phyloP scores from a whole-genome alignment of 2,329 filamentous ascomycete genomes.

The Remersonia thermophila region DNA sequence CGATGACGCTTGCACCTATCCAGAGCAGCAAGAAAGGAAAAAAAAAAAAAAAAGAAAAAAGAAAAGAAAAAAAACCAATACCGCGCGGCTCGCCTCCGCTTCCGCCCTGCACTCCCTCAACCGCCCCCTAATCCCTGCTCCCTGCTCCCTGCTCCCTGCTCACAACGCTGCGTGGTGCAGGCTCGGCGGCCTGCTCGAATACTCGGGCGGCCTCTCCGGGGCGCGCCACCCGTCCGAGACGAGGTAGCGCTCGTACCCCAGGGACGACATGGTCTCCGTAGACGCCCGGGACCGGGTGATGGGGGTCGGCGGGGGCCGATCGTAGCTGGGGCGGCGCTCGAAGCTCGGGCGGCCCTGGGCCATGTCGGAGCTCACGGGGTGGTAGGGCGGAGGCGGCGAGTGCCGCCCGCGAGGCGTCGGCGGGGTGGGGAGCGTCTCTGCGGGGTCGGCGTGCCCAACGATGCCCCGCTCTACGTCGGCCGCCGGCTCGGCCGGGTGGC shows the following conservation, averaged over 20 bases:
- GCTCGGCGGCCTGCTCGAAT: constrained; percentile 17
- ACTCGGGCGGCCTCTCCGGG: constrained; percentile 10
- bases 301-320: too few relatives aligned
- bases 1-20: background rate
- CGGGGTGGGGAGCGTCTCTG: background rate
- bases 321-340: too few relatives aligned
- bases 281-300: constrained; percentile 6
- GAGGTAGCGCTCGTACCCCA: constrained; percentile 12
- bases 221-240: constrained; percentile 18
- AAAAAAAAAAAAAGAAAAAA: background rate
- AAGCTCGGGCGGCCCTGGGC: background rate
- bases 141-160: too few relatives aligned
- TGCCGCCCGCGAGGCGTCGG: background rate
- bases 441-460: background rate
- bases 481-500: background rate
- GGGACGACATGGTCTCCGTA: constrained; percentile 14
- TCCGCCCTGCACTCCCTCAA: too few relatives aligned
- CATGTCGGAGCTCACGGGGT: background rate
- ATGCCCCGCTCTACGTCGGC: constrained; percentile 6
- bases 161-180: constrained; percentile 6
- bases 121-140: too few relatives aligned
- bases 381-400: constrained; percentile 9
- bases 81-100: background rate
- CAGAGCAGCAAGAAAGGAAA: background rate
- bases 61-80: background rate